Conservation (phyloP, 2,329 filamentous ascomycete species). For the Amphichorda felina region DNA sequence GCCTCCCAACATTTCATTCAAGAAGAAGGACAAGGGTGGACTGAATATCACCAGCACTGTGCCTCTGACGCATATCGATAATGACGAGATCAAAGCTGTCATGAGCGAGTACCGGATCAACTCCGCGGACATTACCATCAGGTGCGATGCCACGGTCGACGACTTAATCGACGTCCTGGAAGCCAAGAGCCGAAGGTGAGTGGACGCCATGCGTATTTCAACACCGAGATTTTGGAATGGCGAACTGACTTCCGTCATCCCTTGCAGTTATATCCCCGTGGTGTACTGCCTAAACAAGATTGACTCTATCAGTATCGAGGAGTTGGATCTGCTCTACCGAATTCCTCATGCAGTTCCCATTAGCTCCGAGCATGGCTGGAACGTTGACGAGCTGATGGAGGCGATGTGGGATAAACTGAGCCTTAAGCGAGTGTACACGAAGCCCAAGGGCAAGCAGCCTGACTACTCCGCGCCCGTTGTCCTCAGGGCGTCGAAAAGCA, state of each 20-base stretch:
- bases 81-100: constrained; percentile 95
- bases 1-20: constrained; percentile 97
- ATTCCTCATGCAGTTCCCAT: constrained; percentile 97
- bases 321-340: constrained; percentile 88
- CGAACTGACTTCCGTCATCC: too few species aligned
- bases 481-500: constrained; percentile 68
- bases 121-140: constrained; percentile 93
- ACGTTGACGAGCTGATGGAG: constrained; percentile 92
- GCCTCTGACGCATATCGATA: constrained; percentile 81
- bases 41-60: constrained; percentile 94
- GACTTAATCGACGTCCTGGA: constrained; percentile 94
- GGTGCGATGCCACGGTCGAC: constrained; percentile 94
- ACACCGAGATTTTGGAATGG: not conserved
- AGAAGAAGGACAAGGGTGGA: constrained; percentile 98
- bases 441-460: constrained; percentile 89
- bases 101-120: constrained; percentile 96
- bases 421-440: constrained; percentile 88
- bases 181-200: constrained; percentile 62
- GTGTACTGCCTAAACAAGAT: constrained; percentile 99
- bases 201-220: not conserved
- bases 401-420: constrained; percentile 98
- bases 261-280: constrained; percentile 81
- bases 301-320: constrained; percentile 94
- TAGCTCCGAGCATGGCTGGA: constrained; percentile 96
- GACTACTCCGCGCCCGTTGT: constrained; percentile 92